Evolutionary conservation across 768 basidiomycete genomes (phyloP).

Genomic region (Obba rivulosa): DNA sequence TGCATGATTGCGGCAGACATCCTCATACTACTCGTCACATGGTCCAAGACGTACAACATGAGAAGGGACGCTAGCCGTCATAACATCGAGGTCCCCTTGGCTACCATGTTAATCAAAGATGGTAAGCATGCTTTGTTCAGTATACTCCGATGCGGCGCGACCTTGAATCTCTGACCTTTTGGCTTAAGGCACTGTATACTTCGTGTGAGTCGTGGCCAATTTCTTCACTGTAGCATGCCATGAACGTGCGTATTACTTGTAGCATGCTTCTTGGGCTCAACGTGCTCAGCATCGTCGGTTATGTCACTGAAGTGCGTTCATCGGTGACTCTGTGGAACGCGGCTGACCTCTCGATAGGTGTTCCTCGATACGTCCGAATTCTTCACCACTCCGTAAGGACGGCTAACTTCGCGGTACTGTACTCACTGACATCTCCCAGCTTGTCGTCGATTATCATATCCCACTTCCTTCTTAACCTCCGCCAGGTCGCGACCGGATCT

Average conservation of each 20-base stretch:
- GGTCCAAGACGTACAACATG: conserved; percentile 6
- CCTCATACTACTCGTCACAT: conserved; percentile 6
- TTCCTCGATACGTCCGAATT: neutral
- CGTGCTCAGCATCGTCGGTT: conserved; percentile 3
- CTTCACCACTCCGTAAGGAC: conserved; percentile 2
- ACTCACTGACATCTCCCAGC: neutral
- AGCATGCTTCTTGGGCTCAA: conserved; percentile 7
- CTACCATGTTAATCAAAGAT: conserved; percentile 2
- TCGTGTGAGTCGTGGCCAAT: neutral
- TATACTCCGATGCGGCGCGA: neutral
- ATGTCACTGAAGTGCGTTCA: neutral
- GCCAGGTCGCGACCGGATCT: neutral
- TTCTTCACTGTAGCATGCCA: neutral
- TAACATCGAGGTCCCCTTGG: conserved; percentile 4
- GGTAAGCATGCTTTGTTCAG: neutral
- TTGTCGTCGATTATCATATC: conserved; percentile 7
- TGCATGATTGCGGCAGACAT: conserved; percentile 6
- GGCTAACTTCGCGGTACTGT: neutral
- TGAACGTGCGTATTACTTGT: neutral
- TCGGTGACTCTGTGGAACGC: too few species aligned
- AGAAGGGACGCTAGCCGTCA: neutral
- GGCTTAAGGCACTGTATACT: conserved; percentile 8
- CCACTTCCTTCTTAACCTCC: conserved; percentile 10
- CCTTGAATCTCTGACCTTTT: neutral
- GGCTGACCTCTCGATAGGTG: neutral